Base-by-base conservation (phyloP, 352 stramenopile genomes). In the Phytophthora rubi region DNA sequence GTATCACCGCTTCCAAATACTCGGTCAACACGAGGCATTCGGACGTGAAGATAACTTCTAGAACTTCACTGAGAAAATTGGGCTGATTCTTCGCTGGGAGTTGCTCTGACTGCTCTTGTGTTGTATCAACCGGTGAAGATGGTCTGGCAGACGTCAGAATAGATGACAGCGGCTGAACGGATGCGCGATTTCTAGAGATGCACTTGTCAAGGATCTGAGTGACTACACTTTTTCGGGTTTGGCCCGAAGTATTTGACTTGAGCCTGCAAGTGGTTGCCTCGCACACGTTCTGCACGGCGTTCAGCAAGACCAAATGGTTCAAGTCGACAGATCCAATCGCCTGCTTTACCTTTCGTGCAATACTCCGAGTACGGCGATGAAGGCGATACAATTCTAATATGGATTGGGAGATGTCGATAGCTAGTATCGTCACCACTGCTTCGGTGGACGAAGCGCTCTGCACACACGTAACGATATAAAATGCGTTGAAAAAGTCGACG, bases 401-500 rank as follows among this genome's bases (percentile, higher is more conserved):
- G 4, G 53, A 49, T 21, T 60, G 53, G 5, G 53, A 49, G 8
- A 60, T 32, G 35, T 60, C 53, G 18, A 60, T 35, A 13, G 18
- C 18, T 23, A 60, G 32, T 23, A 60, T 60, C 8, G 33, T 26
- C 21, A 18, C 53, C 5, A 60, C 35, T 45, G 53, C 35, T 15
- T 6, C 35, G 3, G 53, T 60, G 7, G 68, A 71, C 1, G 55
- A 54, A 0, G 59, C 32, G 6, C 44, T 47, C 52, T 75, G 62
- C 52, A 75, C 65, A 12, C 45, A 53, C 0, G 33, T 62, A 3
- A 58, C 57, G 15, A 75, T 10, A 21, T 66, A 71, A n/a, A 71
- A 15, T 10, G 68, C 52, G 18, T 68, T 68, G 52, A 68, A 68
- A 39, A 68, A 68, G 15, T 62, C 53, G 8, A 68, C 53, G 9